Base-by-base conservation (phyloP, 805 yeast species). In the Metschnikowia kofuensis region DNA sequence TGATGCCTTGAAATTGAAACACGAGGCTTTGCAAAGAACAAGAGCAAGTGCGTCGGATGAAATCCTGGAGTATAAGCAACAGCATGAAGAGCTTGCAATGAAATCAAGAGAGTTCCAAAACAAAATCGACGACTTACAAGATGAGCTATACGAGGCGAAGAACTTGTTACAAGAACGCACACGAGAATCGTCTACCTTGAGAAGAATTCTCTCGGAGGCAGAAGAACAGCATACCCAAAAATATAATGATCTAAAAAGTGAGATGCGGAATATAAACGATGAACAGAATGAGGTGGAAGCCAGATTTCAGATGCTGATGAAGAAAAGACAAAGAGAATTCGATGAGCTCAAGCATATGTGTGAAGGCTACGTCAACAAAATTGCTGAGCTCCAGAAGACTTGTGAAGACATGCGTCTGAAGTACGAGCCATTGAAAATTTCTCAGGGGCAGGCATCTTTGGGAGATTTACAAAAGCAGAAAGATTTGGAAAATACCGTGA, bases 71-170 rank as follows among this genome's bases (percentile, higher is more conserved):
- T 60, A 81, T 50, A 84, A 78, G 57, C 84, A 81, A 54, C 89
- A 87, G 61, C 79, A 83, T 50, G 92, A 88, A 44, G 96, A 89
- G 58, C 63, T 87, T 43, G 61, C 76, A 2, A 78, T 86, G 76
- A 80, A 87, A 46, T 67, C 83, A 36, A 78, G 79, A 51, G 98
- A 94, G 57, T 70, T 83, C 1, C 76, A 75, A 38, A 74, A 74
- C 45, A 77, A 80, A 53, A 72, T 80, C 21, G 90, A 87, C 48
- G 78, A 82, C 1, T 63, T 91, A 29, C 90, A 87, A 56, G 96
- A 89, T 48, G 97, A 91, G 60, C 68, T 92, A n/a, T 71, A 78
- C 10, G 97, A 91, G 49, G 72, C 87, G 5, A 78, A 89, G 47
- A 77, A 80, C 31, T 73, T 84, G 65, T 66, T 91, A 2, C 94